Base-by-base conservation (phyloP, 345 rosid species). In the Streptanthus diversifolius region DNA sequence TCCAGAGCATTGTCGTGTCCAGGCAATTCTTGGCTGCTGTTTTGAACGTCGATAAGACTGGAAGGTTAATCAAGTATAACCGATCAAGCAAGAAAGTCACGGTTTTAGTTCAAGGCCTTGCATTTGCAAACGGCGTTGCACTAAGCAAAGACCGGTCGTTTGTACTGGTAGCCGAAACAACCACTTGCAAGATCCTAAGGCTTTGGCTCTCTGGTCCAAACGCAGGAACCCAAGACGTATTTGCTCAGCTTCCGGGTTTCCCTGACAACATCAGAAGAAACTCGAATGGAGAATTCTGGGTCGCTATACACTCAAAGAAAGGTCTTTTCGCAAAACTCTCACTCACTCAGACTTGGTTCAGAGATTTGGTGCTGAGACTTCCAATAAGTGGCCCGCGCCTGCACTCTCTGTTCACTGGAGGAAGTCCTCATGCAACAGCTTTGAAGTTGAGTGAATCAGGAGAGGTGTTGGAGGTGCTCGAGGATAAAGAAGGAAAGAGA, bases 81-180 rank as follows among this genome's bases (percentile, higher is more conserved):
- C 82, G 68, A 75, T 66, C 79, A 12, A 84, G 77, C 80, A 85
- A 86, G 57, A 75, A 85, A 69, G 83, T 84, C 12, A 77, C 80
- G 1, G 88, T 88, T 17, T 59, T 91, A 17, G 3, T 80, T 53
- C 71, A 57, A 32, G 87, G 81, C 68, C 74, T 91, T 29, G 85
- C 91, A 29, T 82, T 91, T 63, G 88, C 96, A 29, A 91, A 91
- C 69, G 93, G 96, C 3, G 86, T 87, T 7, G 85, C 93, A 2
- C 61, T 91, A 63, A 87, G 91, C 83, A 85, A 84, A 65, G 93
- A 91, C 47, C 53, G 68, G 18, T 75, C 85, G 17, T 89, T 83
- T 67, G 56, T 87, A 63, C 76, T 87, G 21, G 81, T 87, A 39
- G 88, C 85, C 0, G 93, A 89, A 71, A 80, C 88, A 9, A 44